A percentile compares a stretch with the other conserved stretches of the same genome.
Conservation (phyloP, 371 early-diverging fungal species). For the Amoeboaphelidium occidentale region DNA sequence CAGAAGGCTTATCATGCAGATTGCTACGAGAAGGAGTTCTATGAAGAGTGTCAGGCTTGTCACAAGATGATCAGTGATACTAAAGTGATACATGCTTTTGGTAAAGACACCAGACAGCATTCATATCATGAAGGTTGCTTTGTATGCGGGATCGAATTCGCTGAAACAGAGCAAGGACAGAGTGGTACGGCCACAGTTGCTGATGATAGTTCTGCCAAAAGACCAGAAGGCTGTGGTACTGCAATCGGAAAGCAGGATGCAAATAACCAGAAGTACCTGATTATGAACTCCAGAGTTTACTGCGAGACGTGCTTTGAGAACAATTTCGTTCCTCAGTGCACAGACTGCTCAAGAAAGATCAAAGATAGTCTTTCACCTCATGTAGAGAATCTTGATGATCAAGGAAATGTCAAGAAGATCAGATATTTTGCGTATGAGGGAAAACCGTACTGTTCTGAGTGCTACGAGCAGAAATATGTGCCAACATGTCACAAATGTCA, state of each 20-base stretch:
- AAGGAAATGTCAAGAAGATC: background rate
- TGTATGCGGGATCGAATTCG: background rate
- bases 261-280: too few relatives aligned
- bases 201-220: too few relatives aligned
- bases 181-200: background rate
- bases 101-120: background rate
- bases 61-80: background rate
- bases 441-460: background rate
- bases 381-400: background rate
- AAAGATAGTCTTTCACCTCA: too few relatives aligned
- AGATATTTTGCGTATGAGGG: background rate
- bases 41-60: background rate
- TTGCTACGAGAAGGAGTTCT: background rate
- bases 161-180: background rate
- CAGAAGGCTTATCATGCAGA: background rate
- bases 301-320: too few relatives aligned
- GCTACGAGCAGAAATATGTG: background rate
- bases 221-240: too few relatives aligned
- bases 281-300: too few relatives aligned
- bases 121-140: background rate
- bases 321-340: too few relatives aligned
- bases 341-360: too few relatives aligned
- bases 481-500: background rate
- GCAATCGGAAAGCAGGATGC: too few relatives aligned
- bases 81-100: background rate